These are phyloP conservation scores for Astrocystis sublimbata DNA, from an alignment of 495 filamentous ascomycete genomes.

Conservation along the genomic window DNA sequence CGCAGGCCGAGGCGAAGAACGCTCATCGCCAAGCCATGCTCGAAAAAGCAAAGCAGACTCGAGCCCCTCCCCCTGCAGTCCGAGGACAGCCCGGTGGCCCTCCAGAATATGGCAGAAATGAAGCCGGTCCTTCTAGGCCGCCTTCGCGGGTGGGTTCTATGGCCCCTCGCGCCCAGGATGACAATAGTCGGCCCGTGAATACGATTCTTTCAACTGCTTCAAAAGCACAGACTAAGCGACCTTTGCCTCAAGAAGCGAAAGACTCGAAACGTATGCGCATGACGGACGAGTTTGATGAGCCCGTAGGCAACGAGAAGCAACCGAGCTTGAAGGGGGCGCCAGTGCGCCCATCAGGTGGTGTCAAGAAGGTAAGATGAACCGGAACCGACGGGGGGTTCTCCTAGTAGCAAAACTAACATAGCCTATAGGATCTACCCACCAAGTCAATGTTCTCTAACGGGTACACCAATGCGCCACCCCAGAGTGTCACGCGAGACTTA, in stretches of 20 bases:
- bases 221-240: conserved; percentile 51
- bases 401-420: conserved; percentile 4
- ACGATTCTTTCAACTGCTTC: conserved; percentile 41
- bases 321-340: conserved; percentile 73
- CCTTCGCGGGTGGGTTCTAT: conserved; percentile 45
- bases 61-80: conserved; percentile 53
- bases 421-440: conserved; percentile 54
- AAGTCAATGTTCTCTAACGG: conserved; percentile 65
- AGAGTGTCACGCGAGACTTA: conserved; percentile 37
- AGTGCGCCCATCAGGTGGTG: conserved; percentile 76
- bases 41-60: conserved; percentile 60
- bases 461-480: conserved; percentile 53
- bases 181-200: conserved; percentile 45
- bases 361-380: conserved; percentile 62
- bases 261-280: conserved; percentile 61
- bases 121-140: conserved; percentile 35
- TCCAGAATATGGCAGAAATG: conserved; percentile 42
- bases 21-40: conserved; percentile 72
- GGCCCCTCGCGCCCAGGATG: conserved; percentile 34
- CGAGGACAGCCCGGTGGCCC: conserved; percentile 51
- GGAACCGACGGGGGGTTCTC: conserved; percentile 29
- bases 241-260: conserved; percentile 52
- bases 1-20: conserved; percentile 54
- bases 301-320: conserved; percentile 41
- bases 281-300: conserved; percentile 57